Evolutionary conservation across 768 basidiomycete genomes (phyloP), one percentile per base, ranked within the genome.

Genomic region (Lactarius quietus): DNA sequence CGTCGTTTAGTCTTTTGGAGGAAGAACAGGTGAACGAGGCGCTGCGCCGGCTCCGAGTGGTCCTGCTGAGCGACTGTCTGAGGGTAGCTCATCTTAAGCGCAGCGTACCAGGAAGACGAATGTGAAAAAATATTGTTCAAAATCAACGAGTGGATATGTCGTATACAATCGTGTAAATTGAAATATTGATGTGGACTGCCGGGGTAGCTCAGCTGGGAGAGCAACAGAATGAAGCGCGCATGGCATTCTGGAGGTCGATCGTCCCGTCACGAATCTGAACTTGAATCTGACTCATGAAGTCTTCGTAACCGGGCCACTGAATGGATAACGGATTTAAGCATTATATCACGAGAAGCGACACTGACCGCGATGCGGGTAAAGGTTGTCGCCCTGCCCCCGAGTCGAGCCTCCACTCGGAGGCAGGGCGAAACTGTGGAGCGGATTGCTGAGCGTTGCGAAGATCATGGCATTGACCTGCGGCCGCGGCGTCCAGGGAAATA

Each of bases 11-110:
- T 72, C 73, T 90, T 64, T 77, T 85, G 23, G 77, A 79, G 1
- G 83, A 83, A 62, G 83, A 85, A 38, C 84, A 93, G 48, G 86
- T 92, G 3, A 86, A 92, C 55, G 84, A 88, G 77, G 94, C 87
- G 2, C 73, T 95, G 68, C 78, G 76, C 66, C 79, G 93, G 66
- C 76, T 97, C 33, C 62, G 73, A 18, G 69, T 64, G 26, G 75
- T 73, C 41, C 54, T 77, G 2, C 57, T 76, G 56, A 56, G 45
- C 61, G 43, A 3, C 23, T 31, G 26, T 28, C 23, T 8, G 59
- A 52, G 3, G 26, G 52, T 6, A 10, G 9, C 9, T 61, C n/a
- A 9, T 48, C 20, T 45, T 18, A 28, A 28, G n/a, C n/a, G n/a
- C n/a, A n/a, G 18, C 10, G 28, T 28, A 29, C 3, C 6, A 17